phyloP scores from a whole-genome alignment of 352 stramenopile species.

The Plasmopara viticola region DNA sequence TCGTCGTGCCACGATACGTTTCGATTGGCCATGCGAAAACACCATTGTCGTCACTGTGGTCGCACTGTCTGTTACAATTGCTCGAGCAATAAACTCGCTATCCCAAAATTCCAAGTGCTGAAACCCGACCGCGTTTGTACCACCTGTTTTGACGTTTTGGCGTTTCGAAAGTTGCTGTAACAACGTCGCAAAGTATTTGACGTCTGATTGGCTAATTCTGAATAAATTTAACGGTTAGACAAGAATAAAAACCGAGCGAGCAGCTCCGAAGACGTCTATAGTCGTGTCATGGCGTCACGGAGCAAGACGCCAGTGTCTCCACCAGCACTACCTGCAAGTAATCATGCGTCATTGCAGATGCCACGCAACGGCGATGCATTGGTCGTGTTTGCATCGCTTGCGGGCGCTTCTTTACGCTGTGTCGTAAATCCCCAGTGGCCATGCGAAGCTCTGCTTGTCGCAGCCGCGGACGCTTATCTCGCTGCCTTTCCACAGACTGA shows the following conservation, averaged over 20 bases:
- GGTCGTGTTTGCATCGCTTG: constrained; percentile 37
- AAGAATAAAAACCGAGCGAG: constrained; percentile 12
- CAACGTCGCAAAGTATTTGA: not conserved
- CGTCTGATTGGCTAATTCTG: constrained; percentile 16
- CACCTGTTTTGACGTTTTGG: constrained; percentile 78
- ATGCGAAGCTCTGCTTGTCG: constrained; percentile 59
- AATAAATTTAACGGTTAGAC: constrained; percentile 8
- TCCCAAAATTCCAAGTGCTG: constrained; percentile 76
- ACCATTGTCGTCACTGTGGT: constrained; percentile 79
- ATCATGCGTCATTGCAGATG: constrained; percentile 11
- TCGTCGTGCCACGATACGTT: constrained; percentile 69
- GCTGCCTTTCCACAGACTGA: constrained; percentile 48
- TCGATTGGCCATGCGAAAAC: constrained; percentile 76
- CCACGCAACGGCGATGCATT: constrained; percentile 27
- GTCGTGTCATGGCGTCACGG: constrained; percentile 11
- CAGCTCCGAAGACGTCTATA: constrained; percentile 1
- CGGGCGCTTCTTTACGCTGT: constrained; percentile 51
- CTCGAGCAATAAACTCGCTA: constrained; percentile 76
- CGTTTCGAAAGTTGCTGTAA: constrained; percentile 76
- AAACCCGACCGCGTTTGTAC: constrained; percentile 75
- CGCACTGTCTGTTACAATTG: constrained; percentile 84
- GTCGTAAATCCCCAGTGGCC: constrained; percentile 53
- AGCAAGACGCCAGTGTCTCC: constrained; percentile 1
- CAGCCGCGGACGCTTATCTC: constrained; percentile 61
- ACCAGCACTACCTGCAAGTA: constrained; percentile 11